Percentiles rank a stretch among this genome's conserved stretches.
phyloP scores from a whole-genome alignment of 2,329 filamentous ascomycete genomes.

The Arachnopeziza araneosa region DNA sequence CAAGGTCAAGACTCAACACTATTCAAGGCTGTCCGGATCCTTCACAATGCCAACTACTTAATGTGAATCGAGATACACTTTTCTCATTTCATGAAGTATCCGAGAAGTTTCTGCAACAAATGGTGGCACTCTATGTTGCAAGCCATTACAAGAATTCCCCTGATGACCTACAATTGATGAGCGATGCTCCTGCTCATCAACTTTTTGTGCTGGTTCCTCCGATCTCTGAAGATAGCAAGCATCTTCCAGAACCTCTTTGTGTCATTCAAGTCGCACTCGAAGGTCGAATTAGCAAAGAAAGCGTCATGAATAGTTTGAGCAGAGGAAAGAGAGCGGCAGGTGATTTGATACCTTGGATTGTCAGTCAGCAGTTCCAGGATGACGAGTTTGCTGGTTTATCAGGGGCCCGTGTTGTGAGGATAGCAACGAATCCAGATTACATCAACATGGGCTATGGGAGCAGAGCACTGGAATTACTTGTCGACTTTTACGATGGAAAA shows the following conservation, averaged over 20 bases:
- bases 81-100: constrained; percentile 98
- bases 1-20: constrained; percentile 38
- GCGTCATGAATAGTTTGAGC: constrained; percentile 82
- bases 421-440: constrained; percentile 95
- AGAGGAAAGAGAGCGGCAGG: constrained; percentile 84
- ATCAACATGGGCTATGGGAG: constrained; percentile 89
- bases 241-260: constrained; percentile 86
- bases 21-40: constrained; percentile 75
- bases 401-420: constrained; percentile 85
- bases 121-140: constrained; percentile 96
- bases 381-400: constrained; percentile 92
- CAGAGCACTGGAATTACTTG: constrained; percentile 77
- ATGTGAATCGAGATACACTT: constrained; percentile 93
- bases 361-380: constrained; percentile 97
- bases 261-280: constrained; percentile 93
- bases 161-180: constrained; percentile 98
- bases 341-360: constrained; percentile 94
- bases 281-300: constrained; percentile 89
- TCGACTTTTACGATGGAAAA: constrained; percentile 92
- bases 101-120: constrained; percentile 94
- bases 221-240: constrained; percentile 67
- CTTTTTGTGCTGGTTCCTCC: constrained; percentile 91
- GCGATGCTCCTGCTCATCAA: constrained; percentile 93
- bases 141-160: constrained; percentile 98
- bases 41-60: constrained; percentile 81